phyloP scores from a whole-genome alignment of 805 yeast genomes.

The Kurtzmaniella cleridarum region DNA sequence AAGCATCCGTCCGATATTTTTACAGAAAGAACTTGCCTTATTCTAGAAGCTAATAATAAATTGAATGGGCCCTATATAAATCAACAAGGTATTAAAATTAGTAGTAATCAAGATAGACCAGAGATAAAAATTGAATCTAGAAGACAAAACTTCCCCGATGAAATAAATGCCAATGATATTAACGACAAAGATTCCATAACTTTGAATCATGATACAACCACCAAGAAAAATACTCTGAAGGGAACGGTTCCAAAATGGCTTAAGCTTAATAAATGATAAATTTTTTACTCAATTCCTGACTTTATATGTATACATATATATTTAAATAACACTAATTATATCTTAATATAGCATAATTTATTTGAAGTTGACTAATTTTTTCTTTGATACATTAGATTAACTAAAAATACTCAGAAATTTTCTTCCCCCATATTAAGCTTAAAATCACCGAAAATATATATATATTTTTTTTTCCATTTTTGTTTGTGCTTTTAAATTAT shows the following conservation, averaged over 20 bases:
- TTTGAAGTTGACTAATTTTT: too few species aligned
- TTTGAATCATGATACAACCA: background rate
- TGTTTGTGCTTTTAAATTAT: too few species aligned
- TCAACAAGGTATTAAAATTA: conserved; percentile 3
- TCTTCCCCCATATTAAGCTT: too few species aligned
- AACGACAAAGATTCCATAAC: background rate
- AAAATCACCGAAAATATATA: too few species aligned
- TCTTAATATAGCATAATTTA: too few species aligned
- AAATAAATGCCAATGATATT: conserved; percentile 1
- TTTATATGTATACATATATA: too few species aligned
- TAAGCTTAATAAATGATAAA: conserved; percentile 8
- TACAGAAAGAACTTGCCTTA: conserved; percentile 24
- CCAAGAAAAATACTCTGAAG: background rate
- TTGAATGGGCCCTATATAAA: conserved; percentile 23
- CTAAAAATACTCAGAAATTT: too few species aligned
- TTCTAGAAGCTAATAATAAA: conserved; percentile 25
- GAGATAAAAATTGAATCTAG: conserved; percentile 28
- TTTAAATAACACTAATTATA: too few species aligned
- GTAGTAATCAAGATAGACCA: conserved; percentile 25
- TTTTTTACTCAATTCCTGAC: too few species aligned
- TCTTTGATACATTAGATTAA: too few species aligned
- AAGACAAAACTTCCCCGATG: conserved; percentile 29
- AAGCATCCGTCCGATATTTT: conserved; percentile 17
- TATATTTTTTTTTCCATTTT: too few species aligned
- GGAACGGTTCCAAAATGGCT: conserved; percentile 21